Evolutionary conservation across 495 filamentous ascomycete species (phyloP).

Genomic region (Penicillium tannophilum): DNA sequence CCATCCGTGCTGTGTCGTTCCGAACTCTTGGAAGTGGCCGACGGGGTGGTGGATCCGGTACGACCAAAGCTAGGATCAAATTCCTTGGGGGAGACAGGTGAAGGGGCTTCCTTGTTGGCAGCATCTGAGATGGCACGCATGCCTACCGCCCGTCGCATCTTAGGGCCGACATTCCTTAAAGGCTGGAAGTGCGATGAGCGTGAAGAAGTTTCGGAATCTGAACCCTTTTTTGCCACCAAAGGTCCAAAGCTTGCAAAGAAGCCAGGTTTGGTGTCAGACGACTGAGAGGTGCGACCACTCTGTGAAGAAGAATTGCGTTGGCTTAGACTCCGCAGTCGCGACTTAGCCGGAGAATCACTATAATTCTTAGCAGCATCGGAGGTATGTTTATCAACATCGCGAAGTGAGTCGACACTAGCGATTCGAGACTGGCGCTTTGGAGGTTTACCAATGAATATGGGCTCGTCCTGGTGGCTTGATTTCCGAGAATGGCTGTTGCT

Average conservation of each 20-base stretch:
- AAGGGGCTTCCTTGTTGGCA: constrained; percentile 35
- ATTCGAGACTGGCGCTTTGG: constrained; percentile 76
- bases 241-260: constrained; percentile 54
- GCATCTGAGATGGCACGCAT: constrained; percentile 83
- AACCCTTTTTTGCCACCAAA: constrained; percentile 43
- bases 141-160: constrained; percentile 58
- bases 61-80: constrained; percentile 69
- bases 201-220: constrained; percentile 55
- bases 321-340: constrained; percentile 50
- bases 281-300: constrained; percentile 43
- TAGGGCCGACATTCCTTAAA: constrained; percentile 43
- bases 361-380: constrained; percentile 59
- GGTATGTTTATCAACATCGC: constrained; percentile 41
- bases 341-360: constrained; percentile 51
- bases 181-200: constrained; percentile 42
- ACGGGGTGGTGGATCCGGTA: constrained; percentile 86
- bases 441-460: constrained; percentile 42
- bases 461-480: constrained; percentile 74
- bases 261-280: constrained; percentile 48
- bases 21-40: constrained; percentile 73
- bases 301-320: constrained; percentile 37
- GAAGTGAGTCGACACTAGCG: constrained; percentile 66
- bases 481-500: constrained; percentile 60
- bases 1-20: constrained; percentile 68
- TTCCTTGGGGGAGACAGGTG: constrained; percentile 63